phyloP scores from a whole-genome alignment of 2,329 filamentous ascomycete genomes.

The Blastomyces silverae region DNA sequence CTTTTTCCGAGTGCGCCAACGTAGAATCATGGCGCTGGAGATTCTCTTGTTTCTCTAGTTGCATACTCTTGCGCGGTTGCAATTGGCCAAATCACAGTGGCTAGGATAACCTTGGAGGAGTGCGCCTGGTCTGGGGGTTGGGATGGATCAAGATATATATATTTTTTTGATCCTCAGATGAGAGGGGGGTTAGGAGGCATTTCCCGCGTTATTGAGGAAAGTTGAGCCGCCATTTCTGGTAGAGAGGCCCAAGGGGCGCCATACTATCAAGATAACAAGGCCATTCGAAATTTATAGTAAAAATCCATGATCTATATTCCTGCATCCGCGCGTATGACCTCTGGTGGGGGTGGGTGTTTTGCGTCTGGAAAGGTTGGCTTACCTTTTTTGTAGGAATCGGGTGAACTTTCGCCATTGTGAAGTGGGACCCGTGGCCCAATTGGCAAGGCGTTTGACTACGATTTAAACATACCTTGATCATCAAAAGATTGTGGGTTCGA shows the following conservation, averaged over 20 bases:
- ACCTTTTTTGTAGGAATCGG: neutral
- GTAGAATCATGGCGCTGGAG: neutral
- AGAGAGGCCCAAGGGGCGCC: no score
- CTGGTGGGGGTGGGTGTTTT: no score
- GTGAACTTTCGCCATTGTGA: neutral
- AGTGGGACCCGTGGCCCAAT: slow-evolving; percentile 11
- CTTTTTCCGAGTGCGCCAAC: neutral
- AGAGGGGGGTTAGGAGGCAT: no score
- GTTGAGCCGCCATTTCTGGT: no score
- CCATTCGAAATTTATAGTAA: no score
- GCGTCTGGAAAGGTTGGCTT: neutral
- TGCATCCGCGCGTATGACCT: no score
- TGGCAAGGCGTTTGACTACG: slow-evolving; percentile 14
- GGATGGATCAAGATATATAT: no score
- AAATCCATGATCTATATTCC: no score
- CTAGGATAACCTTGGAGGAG: neutral
- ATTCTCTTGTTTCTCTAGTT: neutral
- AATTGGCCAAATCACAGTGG: neutral
- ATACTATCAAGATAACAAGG: no score
- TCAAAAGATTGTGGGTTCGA: slow-evolving; percentile 15
- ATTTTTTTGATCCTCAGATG: no score
- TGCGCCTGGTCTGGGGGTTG: no score
- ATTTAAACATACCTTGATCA: neutral
- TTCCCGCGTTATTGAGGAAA: no score
- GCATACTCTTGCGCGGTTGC: neutral